Conservation (phyloP, 768 basidiomycete genomes). For the Leccinum sublutescens region DNA sequence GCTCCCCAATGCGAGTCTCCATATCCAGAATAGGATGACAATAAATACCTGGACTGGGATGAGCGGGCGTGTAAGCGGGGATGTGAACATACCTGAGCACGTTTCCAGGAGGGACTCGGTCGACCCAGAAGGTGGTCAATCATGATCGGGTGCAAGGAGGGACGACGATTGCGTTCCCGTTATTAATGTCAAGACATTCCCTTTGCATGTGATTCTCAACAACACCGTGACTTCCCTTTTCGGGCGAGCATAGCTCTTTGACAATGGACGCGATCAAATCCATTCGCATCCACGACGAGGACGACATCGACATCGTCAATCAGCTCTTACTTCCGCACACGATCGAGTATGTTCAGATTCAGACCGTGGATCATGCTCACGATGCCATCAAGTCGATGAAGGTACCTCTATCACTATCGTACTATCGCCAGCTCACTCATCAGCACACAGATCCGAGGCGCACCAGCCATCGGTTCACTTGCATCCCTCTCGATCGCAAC, state of each 20-base stretch:
- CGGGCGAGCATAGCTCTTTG: conserved; percentile 3
- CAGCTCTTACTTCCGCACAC: conserved; percentile 84
- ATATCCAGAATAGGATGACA: conserved; percentile 90
- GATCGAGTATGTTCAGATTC: conserved; percentile 62
- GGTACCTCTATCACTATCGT: conserved; percentile 39
- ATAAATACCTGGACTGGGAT: conserved; percentile 66
- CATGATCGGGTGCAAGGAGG: conserved; percentile 47
- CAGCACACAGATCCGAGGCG: conserved; percentile 71
- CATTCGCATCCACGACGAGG: conserved; percentile 40
- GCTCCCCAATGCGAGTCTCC: conserved; percentile 68
- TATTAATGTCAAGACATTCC: neutral
- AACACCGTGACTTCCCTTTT: conserved; percentile 16
- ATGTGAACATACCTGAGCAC: conserved; percentile 59
- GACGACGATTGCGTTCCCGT: neutral
- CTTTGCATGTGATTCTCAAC: conserved; percentile 36
- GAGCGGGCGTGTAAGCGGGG: neutral
- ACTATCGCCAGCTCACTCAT: neutral
- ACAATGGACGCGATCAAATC: conserved; percentile 34
- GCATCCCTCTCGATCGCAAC: conserved; percentile 78
- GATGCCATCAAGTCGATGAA: conserved; percentile 97
- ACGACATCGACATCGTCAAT: conserved; percentile 81
- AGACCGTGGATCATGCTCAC: conserved; percentile 79
- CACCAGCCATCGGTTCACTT: conserved; percentile 92
- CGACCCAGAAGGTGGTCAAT: conserved; percentile 91
- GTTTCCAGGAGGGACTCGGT: conserved; percentile 88